Conservation (phyloP, 2,329 filamentous ascomycete genomes). For the Ascochyta koolunga region DNA sequence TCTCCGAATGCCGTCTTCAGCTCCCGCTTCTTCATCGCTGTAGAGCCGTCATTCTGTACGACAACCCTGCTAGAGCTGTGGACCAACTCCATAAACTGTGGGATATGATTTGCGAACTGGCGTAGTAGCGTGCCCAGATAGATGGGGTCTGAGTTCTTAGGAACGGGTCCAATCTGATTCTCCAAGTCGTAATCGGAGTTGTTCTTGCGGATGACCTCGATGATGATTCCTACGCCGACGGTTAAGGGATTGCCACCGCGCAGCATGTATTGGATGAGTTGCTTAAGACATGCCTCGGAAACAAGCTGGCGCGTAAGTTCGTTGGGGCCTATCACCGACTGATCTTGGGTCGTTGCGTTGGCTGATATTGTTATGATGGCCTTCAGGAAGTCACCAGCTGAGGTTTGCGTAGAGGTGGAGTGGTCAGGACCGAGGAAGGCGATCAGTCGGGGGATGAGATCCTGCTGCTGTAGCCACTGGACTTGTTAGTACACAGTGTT, state of each 20-base stretch:
- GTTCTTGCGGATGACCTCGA: conserved; percentile 98
- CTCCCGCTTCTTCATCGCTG: conserved; percentile 72
- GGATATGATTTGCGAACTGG: conserved; percentile 87
- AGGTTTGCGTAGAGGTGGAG: conserved; percentile 90
- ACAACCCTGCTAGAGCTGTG: conserved; percentile 71
- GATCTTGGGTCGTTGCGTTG: conserved; percentile 96
- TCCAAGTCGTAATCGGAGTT: conserved; percentile 99
- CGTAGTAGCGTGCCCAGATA: conserved; percentile 90
- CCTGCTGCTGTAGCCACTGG: conserved; percentile 89
- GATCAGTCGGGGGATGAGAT: conserved; percentile 84
- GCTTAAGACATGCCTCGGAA: conserved; percentile 80
- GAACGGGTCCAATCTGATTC: conserved; percentile 78
- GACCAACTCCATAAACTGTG: conserved; percentile 91
- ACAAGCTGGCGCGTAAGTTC: conserved; percentile 95
- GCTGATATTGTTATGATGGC: conserved; percentile 99
- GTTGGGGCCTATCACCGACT: conserved; percentile 98
- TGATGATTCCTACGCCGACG: conserved; percentile 95
- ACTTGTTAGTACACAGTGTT: conserved; percentile 19
- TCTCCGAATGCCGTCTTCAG: conserved; percentile 88
- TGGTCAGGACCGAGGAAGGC: conserved; percentile 86
- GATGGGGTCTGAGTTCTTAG: conserved; percentile 89
- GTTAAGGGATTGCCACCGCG: conserved; percentile 91
- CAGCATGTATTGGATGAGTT: conserved; percentile 90
- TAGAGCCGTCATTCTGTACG: conserved; percentile 61
- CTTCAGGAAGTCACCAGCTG: conserved; percentile 96